These are phyloP conservation scores for Kazachstania taianensis DNA, from an alignment of 805 yeast species.

Conservation along the genomic window DNA sequence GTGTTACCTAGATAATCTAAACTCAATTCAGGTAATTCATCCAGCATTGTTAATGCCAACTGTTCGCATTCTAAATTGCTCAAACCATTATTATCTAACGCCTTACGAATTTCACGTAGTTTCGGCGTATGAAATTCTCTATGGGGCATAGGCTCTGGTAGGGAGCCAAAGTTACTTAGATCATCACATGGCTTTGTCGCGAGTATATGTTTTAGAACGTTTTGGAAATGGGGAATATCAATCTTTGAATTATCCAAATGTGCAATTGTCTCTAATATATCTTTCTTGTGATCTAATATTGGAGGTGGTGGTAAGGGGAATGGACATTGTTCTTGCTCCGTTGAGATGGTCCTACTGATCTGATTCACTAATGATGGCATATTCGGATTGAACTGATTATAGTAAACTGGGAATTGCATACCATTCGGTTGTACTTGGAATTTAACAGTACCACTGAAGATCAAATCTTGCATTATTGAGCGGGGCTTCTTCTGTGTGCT, in stretches of 20 bases:
- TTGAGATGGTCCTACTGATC: neutral
- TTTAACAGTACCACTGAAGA: slow-evolving; percentile 23
- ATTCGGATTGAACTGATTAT: slow-evolving; percentile 4
- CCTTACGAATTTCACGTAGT: slow-evolving; percentile 76
- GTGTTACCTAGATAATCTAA: slow-evolving; percentile 94
- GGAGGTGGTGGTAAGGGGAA: slow-evolving; percentile 28
- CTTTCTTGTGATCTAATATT: slow-evolving; percentile 4
- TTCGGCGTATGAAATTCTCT: slow-evolving; percentile 83
- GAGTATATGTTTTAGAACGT: slow-evolving; percentile 34
- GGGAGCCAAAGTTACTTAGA: slow-evolving; percentile 51
- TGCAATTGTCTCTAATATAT: neutral
- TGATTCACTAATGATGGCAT: slow-evolving; percentile 1
- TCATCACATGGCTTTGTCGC: slow-evolving; percentile 36
- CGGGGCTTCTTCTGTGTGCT: slow-evolving; percentile 9
- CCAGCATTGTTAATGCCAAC: slow-evolving; percentile 71
- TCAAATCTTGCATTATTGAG: slow-evolving; percentile 25
- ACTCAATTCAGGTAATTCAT: slow-evolving; percentile 82
- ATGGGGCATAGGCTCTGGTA: slow-evolving; percentile 62
- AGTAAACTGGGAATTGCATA: slow-evolving; percentile 22
- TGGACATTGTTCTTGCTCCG: slow-evolving; percentile 28
- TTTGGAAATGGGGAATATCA: slow-evolving; percentile 9
- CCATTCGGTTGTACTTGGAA: slow-evolving; percentile 24
- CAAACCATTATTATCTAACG: slow-evolving; percentile 45
- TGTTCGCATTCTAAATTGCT: slow-evolving; percentile 67
- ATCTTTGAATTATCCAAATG: neutral